These are phyloP conservation scores for Nectriaceae sp. DNA, from an alignment of 2,329 filamentous ascomycete genomes.

Conservation along the genomic window DNA sequence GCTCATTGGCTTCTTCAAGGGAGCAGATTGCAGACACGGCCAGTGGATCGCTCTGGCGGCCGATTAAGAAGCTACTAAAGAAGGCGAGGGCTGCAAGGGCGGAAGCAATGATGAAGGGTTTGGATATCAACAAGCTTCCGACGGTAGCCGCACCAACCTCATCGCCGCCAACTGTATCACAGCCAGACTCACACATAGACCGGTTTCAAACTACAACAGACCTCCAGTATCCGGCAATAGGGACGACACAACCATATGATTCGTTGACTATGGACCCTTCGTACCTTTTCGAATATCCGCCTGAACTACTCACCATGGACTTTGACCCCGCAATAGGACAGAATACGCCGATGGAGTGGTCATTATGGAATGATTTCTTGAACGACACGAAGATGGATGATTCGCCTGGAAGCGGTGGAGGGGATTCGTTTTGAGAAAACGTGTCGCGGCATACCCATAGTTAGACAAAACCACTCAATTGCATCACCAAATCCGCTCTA, in stretches of 20 bases:
- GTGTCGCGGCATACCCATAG: slow-evolving; percentile 13
- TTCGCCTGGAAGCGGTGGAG: slow-evolving; percentile 28
- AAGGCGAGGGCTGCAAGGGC: slow-evolving; percentile 47
- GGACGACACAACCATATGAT: slow-evolving; percentile 22
- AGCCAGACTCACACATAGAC: slow-evolving; percentile 2
- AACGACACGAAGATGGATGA: slow-evolving; percentile 39
- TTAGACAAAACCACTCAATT: slow-evolving; percentile 31
- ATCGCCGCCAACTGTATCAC: slow-evolving; percentile 7
- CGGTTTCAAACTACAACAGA: neutral
- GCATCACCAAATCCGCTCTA: slow-evolving; percentile 26
- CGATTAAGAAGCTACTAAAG: slow-evolving; percentile 53
- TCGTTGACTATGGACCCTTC: slow-evolving; percentile 32
- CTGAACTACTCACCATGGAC: slow-evolving; percentile 27
- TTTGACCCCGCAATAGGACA: slow-evolving; percentile 22
- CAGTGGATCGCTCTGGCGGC: slow-evolving; percentile 54
- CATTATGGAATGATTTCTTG: slow-evolving; percentile 48
- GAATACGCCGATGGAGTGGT: slow-evolving; percentile 30
- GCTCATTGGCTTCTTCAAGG: slow-evolving; percentile 44
- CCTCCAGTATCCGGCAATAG: neutral
- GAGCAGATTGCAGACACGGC: slow-evolving; percentile 50
- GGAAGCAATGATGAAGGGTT: slow-evolving; percentile 29
- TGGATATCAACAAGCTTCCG: slow-evolving; percentile 19
- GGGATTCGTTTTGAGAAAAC: slow-evolving; percentile 18
- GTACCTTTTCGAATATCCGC: slow-evolving; percentile 29
- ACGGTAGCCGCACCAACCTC: slow-evolving; percentile 6